Evolutionary conservation across 2,329 filamentous ascomycete genomes (phyloP), one percentile per base, ranked within the genome.

Genomic region (Colletotrichum plurivorum): DNA sequence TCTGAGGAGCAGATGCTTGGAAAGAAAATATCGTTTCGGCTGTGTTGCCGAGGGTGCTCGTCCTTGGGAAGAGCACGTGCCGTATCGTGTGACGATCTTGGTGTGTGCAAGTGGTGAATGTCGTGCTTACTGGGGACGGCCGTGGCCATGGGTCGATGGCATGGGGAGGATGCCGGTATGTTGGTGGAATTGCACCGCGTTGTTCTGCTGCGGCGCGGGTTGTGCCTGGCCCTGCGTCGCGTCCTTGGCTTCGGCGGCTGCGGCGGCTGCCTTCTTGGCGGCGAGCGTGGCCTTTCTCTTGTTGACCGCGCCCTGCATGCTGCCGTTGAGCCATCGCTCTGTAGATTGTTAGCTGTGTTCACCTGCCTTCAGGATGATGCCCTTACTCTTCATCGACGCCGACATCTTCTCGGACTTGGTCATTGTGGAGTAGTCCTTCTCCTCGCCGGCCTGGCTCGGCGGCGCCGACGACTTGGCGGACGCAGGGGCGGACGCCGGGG

Each of bases 371-470:
- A 3, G 22, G 22, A 25, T 12, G n/a, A 15, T 27, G 16, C n/a
- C 78, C 84, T 80, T 81, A 89, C 88, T 87, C 81, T 89, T 89
- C 88, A 90, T 90, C 3, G 87, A 89, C 18, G 84, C 84, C n/a
- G 86, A 88, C 88, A 90, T 90, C 82, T 90, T 90, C 78, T 90
- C 88, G 36, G 87, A 89, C 79, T 90, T 90, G 55, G 87, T 89
- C 87, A 90, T 89, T 51, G 85, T 82, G 43, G 85, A 84, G 73
- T 90, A 90, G 60, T 89, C 86, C 79, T 89, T 89, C 67, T 85
- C 82, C 27, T 84, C 82, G 13, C 61, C 69, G 4, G 65, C 65
- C 45, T 71, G 71, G 62, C 71, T 72, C 15, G 71, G 64, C 15
- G 71, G 60, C 1, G 71, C 69, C 0, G 69, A 72, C 3, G 69